A percentile compares a stretch with the other conserved stretches of the same genome.
Conservation (phyloP, 208 protist species). For the Crithidia expoeki region DNA sequence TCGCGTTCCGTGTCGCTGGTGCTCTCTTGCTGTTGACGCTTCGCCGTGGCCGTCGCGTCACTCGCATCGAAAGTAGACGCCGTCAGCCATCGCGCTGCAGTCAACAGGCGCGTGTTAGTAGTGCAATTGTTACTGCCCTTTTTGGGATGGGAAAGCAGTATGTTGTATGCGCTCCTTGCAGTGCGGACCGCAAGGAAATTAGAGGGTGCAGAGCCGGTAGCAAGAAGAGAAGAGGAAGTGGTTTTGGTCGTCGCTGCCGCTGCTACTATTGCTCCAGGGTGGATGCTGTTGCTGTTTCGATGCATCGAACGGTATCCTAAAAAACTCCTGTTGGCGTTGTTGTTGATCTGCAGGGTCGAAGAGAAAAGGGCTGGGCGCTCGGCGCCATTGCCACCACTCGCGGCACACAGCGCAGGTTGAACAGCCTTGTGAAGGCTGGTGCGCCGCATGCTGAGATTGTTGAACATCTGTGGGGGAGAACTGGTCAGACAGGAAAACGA, state of each 20-base stretch:
- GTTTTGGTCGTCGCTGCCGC: neutral
- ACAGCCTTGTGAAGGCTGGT: neutral
- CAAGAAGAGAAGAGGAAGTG: neutral
- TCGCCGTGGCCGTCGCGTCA: neutral
- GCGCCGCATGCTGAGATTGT: neutral
- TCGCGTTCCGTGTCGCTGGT: no score
- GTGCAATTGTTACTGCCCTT: no score
- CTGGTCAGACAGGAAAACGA: no score
- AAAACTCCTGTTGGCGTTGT: neutral
- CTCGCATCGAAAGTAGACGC: neutral
- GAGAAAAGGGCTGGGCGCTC: neutral
- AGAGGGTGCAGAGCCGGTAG: neutral
- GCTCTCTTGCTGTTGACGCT: neutral
- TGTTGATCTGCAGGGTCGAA: neutral
- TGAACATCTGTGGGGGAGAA: no score
- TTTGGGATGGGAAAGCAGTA: no score
- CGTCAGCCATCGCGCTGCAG: slow-evolving; percentile 12
- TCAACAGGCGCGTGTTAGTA: neutral
- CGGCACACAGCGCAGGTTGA: neutral
- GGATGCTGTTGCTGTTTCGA: no score
- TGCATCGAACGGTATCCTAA: no score
- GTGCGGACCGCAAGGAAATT: neutral
- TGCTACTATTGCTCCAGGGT: no score
- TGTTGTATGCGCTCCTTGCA: no score
- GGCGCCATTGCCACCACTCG: neutral